These are phyloP conservation scores for Eucalyptus urophylla DNA, from an alignment of 345 rosid species.

Conservation along the genomic window DNA sequence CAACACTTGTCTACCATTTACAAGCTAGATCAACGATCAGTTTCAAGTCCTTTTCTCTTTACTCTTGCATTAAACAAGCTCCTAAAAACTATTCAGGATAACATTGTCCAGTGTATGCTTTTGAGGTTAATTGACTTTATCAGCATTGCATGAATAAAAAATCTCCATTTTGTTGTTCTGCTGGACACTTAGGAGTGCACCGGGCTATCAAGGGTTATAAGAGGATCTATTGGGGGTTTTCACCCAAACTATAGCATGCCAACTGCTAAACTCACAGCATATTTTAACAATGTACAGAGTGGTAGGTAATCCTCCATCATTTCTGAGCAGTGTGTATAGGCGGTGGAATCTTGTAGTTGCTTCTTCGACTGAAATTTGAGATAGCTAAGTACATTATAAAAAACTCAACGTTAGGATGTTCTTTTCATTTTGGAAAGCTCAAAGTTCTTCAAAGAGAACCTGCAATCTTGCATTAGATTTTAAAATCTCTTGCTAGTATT, in stretches of 20 bases:
- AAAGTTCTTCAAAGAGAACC: background rate
- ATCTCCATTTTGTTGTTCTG: background rate
- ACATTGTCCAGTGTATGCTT: background rate
- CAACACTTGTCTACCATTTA: background rate
- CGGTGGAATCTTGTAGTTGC: background rate
- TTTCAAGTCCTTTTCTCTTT: background rate
- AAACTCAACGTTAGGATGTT: background rate
- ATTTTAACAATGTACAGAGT: background rate
- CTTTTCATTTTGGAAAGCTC: background rate
- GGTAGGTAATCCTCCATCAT: background rate
- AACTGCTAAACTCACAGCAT: background rate
- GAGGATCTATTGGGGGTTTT: background rate
- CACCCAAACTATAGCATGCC: background rate
- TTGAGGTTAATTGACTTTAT: background rate
- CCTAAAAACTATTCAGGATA: background rate
- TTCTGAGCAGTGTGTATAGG: background rate
- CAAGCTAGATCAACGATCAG: background rate
- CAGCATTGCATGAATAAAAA: background rate
- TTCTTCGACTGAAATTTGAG: background rate
- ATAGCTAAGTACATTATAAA: background rate
- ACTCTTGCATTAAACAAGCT: background rate
- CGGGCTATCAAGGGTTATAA: background rate
- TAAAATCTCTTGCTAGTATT: background rate
- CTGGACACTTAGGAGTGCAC: background rate
- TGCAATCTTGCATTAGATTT: background rate